These are phyloP conservation scores for Boletus pseudopeckii DNA, from an alignment of 768 basidiomycete species.

Conservation along the genomic window DNA sequence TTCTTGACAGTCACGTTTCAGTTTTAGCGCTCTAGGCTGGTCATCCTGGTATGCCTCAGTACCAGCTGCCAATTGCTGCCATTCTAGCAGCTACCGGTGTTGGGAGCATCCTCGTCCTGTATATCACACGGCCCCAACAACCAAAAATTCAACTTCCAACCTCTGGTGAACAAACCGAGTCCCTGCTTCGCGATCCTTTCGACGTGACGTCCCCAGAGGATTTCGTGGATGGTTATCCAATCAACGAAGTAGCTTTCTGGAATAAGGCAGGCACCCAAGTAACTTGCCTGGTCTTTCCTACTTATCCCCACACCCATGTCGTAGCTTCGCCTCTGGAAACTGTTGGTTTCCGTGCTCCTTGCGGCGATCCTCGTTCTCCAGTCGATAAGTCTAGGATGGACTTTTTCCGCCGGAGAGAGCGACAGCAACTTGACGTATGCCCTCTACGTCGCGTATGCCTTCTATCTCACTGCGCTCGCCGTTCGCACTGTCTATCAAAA, in stretches of 20 bases:
- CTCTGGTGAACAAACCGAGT: constrained; percentile 21
- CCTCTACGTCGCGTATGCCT: constrained; percentile 50
- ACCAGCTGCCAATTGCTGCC: constrained; percentile 54
- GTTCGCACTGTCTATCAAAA: constrained; percentile 48
- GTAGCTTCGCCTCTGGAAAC: constrained; percentile 61
- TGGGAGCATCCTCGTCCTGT: constrained; percentile 44
- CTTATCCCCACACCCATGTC: neutral
- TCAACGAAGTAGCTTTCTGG: constrained; percentile 62
- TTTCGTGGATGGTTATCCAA: constrained; percentile 59
- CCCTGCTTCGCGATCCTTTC: constrained; percentile 51
- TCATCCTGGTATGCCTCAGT: constrained; percentile 47
- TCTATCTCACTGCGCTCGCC: constrained; percentile 57
- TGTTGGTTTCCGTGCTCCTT: constrained; percentile 45
- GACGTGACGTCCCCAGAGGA: constrained; percentile 74
- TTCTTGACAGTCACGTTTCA: neutral
- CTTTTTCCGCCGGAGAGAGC: constrained; percentile 23
- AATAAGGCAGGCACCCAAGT: constrained; percentile 37
- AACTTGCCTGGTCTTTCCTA: neutral
- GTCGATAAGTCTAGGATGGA: constrained; percentile 53
- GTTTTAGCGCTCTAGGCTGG: neutral
- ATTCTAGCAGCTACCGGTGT: constrained; percentile 42
- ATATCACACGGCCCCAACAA: constrained; percentile 38
- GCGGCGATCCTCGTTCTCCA: constrained; percentile 47
- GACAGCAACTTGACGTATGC: constrained; percentile 36
- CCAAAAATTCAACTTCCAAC: constrained; percentile 53